A percentile compares a stretch with the other conserved stretches of the same genome.
phyloP scores from a whole-genome alignment of 208 protist species.

The Wallacemonas rigidus region DNA sequence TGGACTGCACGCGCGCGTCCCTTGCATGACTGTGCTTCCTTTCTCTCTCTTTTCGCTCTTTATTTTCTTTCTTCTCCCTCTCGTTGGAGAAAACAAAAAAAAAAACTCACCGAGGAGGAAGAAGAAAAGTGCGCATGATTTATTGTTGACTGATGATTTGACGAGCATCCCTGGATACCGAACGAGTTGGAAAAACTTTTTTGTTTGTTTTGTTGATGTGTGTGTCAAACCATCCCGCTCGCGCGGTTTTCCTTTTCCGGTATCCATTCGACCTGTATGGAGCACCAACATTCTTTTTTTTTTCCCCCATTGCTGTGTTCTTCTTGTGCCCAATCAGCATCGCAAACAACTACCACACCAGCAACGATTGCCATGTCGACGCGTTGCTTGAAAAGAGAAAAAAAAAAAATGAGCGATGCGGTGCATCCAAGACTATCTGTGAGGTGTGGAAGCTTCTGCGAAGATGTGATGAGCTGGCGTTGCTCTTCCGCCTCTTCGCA shows the following conservation, averaged over 20 bases:
- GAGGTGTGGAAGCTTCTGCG: too few species aligned
- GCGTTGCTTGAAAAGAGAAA: too few species aligned
- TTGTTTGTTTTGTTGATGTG: neutral
- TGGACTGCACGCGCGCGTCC: neutral
- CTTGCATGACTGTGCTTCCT: neutral
- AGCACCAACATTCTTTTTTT: neutral
- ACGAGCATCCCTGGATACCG: too few species aligned
- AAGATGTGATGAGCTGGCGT: too few species aligned
- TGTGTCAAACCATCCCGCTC: neutral
- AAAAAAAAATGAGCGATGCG: too few species aligned
- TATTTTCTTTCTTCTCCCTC: constrained; percentile 12
- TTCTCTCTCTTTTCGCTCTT: neutral
- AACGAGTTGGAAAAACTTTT: neutral
- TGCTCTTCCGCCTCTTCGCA: too few species aligned
- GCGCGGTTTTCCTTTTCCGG: neutral
- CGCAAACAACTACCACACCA: neutral
- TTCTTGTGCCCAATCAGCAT: neutral
- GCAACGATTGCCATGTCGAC: too few species aligned
- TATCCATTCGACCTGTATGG: constrained; percentile 1
- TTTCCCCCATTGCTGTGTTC: neutral
- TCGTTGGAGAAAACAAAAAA: constrained; percentile 5
- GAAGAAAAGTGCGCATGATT: neutral
- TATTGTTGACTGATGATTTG: too few species aligned
- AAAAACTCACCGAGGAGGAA: neutral
- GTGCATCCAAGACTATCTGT: too few species aligned